Base-by-base conservation (phyloP, 139 green algal genomes). In the Coelastrella sp. region DNA sequence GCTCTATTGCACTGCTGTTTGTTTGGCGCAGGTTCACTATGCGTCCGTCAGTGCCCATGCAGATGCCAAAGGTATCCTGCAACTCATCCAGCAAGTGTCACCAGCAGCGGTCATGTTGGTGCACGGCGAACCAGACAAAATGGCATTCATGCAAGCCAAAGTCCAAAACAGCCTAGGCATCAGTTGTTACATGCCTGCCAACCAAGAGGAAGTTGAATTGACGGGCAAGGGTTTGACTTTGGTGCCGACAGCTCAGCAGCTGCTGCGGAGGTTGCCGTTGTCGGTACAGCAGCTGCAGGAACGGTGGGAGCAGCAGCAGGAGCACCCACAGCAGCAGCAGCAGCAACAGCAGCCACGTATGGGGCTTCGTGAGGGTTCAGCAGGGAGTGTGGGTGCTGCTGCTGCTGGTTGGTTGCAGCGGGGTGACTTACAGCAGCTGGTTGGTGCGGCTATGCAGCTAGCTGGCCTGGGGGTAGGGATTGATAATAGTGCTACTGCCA, bases 21-120 rank as follows among this genome's bases (percentile, higher is more conserved):
- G 20, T 5, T 86, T 20, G 23, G 23, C 57, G 11, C 90, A 93
- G 90, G 92, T 96, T 58, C 79, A 90, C 22, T 94, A 95, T 83
- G 89, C 96, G 5, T 92, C 95, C 10, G 96, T 98, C 92, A 94
- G 89, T 64, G 95, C 96, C 5, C 96, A 98, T 87, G 93, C 95
- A 0, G 96, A 98, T 86, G 93, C 93, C 19, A 93, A 94, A 32
- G 96, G 96, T 54, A 96, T 98, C 79, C 56, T 96, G 66, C 87
- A 94, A 73, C 89, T 98, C 65, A 86, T 97, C 19, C 89, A 95
- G 23, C 89, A 87, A 58, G 58, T 78, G 3, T 76, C 80, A 17
- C 96, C 96, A 13, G 80, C 89, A 16, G 81, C 91, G 57, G 95
- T 97, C 16, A 87, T 97, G 90, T 93, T 98, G 54, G 96, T 98